Evolutionary conservation across 2,329 filamentous ascomycete genomes (phyloP).

Genomic region (Bipolaris zeicola): DNA sequence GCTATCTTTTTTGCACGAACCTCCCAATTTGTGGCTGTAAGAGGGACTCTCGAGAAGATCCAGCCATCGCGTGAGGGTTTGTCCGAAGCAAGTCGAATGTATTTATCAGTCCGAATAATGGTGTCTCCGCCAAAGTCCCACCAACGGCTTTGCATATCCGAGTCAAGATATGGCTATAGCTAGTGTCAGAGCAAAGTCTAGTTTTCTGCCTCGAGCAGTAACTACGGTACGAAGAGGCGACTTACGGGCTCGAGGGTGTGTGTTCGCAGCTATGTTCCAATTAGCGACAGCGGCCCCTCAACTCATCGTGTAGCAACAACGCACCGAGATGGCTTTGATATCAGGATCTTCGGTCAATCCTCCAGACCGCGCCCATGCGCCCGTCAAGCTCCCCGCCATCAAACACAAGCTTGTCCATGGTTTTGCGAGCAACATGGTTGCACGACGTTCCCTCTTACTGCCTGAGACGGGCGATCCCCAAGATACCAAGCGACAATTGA

Average conservation of each 20-base stretch:
- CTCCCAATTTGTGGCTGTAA: conserved; percentile 99
- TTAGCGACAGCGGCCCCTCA: conserved; percentile 26
- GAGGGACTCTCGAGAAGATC: conserved; percentile 90
- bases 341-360: conserved; percentile 51
- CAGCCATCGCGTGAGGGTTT: conserved; percentile 88
- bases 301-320: conserved; percentile 37
- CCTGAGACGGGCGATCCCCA: conserved; percentile 13
- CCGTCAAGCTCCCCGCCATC: conserved; percentile 45
- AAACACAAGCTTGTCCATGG: conserved; percentile 47
- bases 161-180: conserved; percentile 87
- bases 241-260: conserved; percentile 81
- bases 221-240: conserved; percentile 29
- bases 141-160: conserved; percentile 97
- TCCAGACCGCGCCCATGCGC: conserved; percentile 33
- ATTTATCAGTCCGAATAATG: conserved; percentile 76
- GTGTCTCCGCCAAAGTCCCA: conserved; percentile 98
- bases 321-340: conserved; percentile 69
- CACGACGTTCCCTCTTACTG: conserved; percentile 16
- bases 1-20: conserved; percentile 43
- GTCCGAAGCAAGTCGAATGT: conserved; percentile 91
- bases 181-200: conserved; percentile 18
- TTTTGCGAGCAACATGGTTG: conserved; percentile 43
- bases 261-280: conserved; percentile 71
- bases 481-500: conserved; percentile 12
- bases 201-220: not conserved